Conservation (phyloP, 108 stramenopile species). For the Discostella pseudostelligera region DNA sequence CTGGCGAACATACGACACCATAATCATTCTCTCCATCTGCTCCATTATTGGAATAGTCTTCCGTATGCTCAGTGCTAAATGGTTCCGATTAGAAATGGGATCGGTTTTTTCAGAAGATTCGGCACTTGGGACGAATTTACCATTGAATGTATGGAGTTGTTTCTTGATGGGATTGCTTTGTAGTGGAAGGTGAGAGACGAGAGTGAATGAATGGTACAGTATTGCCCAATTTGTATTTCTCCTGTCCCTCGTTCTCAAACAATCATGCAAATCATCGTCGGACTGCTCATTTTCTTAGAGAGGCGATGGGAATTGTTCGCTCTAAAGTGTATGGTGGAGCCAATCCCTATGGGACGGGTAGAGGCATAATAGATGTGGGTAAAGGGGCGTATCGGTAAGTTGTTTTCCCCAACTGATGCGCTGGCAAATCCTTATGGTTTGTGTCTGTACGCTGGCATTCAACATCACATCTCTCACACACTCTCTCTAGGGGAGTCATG, state of each 20-base stretch:
- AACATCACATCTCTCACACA: too few species aligned
- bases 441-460: background rate
- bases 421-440: background rate
- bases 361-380: conserved; percentile 29
- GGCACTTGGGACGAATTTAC: conserved; percentile 75
- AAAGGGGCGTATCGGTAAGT: conserved; percentile 25
- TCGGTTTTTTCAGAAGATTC: conserved; percentile 59
- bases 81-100: conserved; percentile 62
- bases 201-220: background rate
- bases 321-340: conserved; percentile 34
- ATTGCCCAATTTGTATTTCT: background rate
- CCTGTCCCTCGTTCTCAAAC: background rate
- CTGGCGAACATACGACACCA: conserved; percentile 79
- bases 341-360: conserved; percentile 30
- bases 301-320: conserved; percentile 35
- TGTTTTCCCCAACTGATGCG: background rate
- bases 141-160: conserved; percentile 73
- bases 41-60: conserved; percentile 74
- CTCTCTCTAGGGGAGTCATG: conserved; percentile 10
- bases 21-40: conserved; percentile 72
- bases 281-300: conserved; percentile 21
- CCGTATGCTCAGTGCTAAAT: conserved; percentile 61
- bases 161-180: conserved; percentile 77
- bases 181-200: conserved; percentile 57
- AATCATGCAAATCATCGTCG: background rate